Conservation (phyloP, 2,329 filamentous ascomycete species). For the Incumbomyces lentus region DNA sequence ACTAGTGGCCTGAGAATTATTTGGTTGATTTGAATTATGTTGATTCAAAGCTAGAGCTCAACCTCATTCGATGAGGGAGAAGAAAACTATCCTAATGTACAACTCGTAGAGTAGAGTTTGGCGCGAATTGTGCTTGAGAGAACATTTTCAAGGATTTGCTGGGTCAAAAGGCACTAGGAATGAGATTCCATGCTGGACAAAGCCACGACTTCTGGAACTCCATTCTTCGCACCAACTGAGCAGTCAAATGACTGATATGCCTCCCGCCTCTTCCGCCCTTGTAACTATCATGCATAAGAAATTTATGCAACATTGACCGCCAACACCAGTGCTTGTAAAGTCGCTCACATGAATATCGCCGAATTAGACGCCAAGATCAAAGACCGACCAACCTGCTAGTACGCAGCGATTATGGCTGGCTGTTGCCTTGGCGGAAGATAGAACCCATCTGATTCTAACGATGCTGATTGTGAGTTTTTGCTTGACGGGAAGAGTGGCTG, state of each 20-base stretch:
- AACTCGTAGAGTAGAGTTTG: constrained; percentile 1
- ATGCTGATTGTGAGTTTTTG: constrained; percentile 20
- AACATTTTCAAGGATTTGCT: not conserved
- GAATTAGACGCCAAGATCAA: constrained; percentile 16
- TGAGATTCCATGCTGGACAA: not conserved
- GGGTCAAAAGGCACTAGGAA: constrained; percentile 1
- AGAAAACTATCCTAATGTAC: constrained; percentile 1
- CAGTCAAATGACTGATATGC: not conserved
- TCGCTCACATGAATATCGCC: constrained; percentile 10
- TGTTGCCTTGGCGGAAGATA: constrained; percentile 36
- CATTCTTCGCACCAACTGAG: constrained; percentile 2
- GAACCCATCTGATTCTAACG: constrained; percentile 39
- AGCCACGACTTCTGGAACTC: constrained; percentile 4
- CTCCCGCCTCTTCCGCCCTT: not conserved
- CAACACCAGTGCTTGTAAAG: constrained; percentile 17
- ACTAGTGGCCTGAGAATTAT: no score
- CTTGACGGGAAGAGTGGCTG: constrained; percentile 27
- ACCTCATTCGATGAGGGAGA: not conserved
- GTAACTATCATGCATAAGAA: not conserved
- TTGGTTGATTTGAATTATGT: no score
- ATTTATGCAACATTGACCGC: not conserved
- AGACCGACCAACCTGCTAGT: constrained; percentile 26
- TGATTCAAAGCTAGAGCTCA: not conserved
- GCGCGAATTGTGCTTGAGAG: not conserved
- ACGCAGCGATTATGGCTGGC: constrained; percentile 40